These are phyloP conservation scores for Trypanosoma brucei DNA, from an alignment of 208 protist species.

Conservation along the genomic window DNA sequence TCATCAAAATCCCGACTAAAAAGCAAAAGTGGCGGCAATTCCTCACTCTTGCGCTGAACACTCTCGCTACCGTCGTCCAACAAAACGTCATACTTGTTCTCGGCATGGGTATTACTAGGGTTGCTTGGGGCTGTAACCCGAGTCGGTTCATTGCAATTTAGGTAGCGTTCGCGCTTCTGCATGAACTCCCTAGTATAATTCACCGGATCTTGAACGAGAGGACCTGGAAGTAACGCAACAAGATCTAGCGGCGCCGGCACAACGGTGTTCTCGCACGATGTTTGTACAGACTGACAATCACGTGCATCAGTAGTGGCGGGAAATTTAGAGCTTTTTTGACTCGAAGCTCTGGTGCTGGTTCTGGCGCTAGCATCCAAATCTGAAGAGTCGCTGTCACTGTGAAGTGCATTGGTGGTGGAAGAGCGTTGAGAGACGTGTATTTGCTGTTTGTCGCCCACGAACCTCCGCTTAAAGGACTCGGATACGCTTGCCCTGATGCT, in stretches of 20 bases:
- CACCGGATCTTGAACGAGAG: slow-evolving; percentile 34
- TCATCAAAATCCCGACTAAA: slow-evolving; percentile 22
- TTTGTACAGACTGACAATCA: background rate
- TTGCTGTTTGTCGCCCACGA: no score
- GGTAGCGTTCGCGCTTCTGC: slow-evolving; percentile 22
- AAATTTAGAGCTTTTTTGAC: no score
- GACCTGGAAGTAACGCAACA: slow-evolving; percentile 56
- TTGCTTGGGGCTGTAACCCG: background rate
- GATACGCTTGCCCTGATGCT: no score
- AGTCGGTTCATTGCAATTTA: background rate
- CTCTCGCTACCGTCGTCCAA: no score
- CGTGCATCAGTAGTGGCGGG: background rate
- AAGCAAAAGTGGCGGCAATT: slow-evolving; percentile 18
- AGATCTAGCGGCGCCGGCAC: slow-evolving; percentile 23
- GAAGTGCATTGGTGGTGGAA: no score
- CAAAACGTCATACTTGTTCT: no score
- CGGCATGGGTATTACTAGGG: no score
- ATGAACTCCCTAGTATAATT: slow-evolving; percentile 20
- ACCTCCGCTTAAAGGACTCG: no score
- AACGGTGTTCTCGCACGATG: background rate
- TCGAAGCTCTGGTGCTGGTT: no score
- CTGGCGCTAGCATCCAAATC: no score
- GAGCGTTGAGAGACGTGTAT: no score
- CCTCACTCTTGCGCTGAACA: background rate
- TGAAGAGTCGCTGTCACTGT: no score